Base-by-base conservation (phyloP, 106 monocot species). In the Dioscorea zingiberensis region DNA sequence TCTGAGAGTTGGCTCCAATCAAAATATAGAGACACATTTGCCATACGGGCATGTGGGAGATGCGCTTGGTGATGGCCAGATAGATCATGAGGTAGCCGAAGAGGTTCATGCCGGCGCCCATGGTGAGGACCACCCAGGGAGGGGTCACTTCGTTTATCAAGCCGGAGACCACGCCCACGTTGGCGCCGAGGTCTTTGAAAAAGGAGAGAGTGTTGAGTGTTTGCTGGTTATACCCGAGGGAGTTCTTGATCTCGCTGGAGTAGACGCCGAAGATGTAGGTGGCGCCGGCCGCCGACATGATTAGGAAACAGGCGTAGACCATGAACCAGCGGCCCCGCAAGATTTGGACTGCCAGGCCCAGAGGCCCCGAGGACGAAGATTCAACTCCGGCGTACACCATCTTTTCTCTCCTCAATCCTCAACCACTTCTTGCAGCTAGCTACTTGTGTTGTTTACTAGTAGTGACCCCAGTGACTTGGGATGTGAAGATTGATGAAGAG, bases 111-210 rank as follows among this genome's bases (percentile, higher is more conserved):
- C 16, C 62, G 16, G 83, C 73, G 45, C 83, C 83, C 11, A 71
- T 70, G 21, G 51, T 15, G 55, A 83, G 78, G 9, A 77, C 83
- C 13, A 83, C 65, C 74, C 74, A 78, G 3, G 83, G 83, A 21
- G 83, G 83, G 3, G 78, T 56, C 21, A 83, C 70, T 70, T 83
- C 83, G 69, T 71, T 70, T 65, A 83, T 62, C 54, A 83, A 71
- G 19, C 83, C 83, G 30, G 83, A 76, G 58, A 82, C 12, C 48
- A 82, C 22, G 54, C 82, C 82, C 27, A 82, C 69, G 59, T 82
- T 82, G 60, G 83, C 66, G 19, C 83, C 83, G 25, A 83, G 65
- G 67, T 83, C 83, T 44, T 83, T 83, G 69, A 78, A 83, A 74
- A 83, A 78, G 62, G 55, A 25, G 18, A 78, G 27, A 13, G 83